Base-by-base conservation (phyloP, 1,284 basidiomycete species). In the Cerioporus squamosus region DNA sequence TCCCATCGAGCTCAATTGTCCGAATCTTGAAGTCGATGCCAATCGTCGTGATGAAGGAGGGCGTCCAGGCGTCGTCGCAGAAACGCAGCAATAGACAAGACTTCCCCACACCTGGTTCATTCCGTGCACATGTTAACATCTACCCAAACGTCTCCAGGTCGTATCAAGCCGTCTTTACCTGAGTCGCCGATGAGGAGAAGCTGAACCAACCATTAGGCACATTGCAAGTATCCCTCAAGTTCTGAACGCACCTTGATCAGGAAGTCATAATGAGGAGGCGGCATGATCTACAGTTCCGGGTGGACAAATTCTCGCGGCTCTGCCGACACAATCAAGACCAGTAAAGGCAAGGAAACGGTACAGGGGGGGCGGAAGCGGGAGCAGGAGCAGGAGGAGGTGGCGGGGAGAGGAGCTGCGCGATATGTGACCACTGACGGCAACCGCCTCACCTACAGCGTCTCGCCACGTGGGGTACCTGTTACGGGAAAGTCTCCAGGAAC, bases 21-120 rank as follows among this genome's bases (percentile, higher is more conserved):
- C 95, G 90, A 75, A 98, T 98, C 86, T 95, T 94, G 82, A 94
- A 95, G 84, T 94, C 93, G 70, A 94, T 94, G 55, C 95, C 97
- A 75, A 99, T 99, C 51, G 97, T 99, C 50, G 97, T 99, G 78
- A 99, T 99, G 82, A 99, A 99, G 42, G 94, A 97, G 29, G 97
- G 97, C 36, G 97, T 99, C 97, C 97, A 99, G 64, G 97, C 94
- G 77, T 99, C 97, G 79, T 99, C 97, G 76, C 97, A 99, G 87
- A 99, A 99, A 65, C 97, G 93, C 59, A 99, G 86, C 57, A 99
- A 84, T 17, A 99, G 84, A 83, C 97, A 99, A 51, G 97, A 99
- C 81, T 99, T 99, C 67, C 97, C 97, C 68, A 99, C 94, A 79
- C 94, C 94, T 95, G 64, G 18, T 29, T 8, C 24, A 49, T 36